Evolutionary conservation across 2,329 filamentous ascomycete species (phyloP), one percentile per base, ranked within the genome.

Genomic region (Claviceps capensis): DNA sequence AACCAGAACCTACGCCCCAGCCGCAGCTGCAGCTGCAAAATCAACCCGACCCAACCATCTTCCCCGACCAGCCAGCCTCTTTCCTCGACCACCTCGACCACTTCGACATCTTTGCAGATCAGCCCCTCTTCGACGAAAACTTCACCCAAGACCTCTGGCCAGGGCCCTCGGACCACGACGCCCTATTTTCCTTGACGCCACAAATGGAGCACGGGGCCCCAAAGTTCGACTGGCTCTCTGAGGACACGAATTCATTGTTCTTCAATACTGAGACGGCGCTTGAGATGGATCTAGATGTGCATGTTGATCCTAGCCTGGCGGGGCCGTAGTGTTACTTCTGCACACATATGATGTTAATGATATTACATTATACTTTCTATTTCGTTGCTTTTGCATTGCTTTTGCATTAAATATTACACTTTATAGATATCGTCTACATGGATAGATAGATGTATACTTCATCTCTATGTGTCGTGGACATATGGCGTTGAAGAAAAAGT

Each of bases 171-270:
- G 53, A 57, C 2, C 58, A 66, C 13, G 66, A 67, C 5, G 62
- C 61, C 19, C 63, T 66, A 19, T 69, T 72, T 38, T 65, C 66
- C 13, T 14, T 43, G 11, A 22, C 19, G 19, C 62, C 63, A 4
- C 59, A 62, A 17, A 61, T 67, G 58, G 60, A 64, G 13, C 63
- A 65, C 41, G 64, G 57, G 11, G 56, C 57, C 22, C 55, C 60
- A n/a, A 64, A 65, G 22, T 65, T 69, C 38, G 69, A 71, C 19
- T 75, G 72, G 72, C 63, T 65, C 9, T 64, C 68, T 44, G 71
- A 73, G 23, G 71, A 74, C 50, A 64, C 65, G 7, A 71, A 70
- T 53, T 71, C 75, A 55, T 62, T 71, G 42, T 63, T 67, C 16
- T 60, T 74, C 14, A 61, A 67, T 14, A 58, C 63, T 6, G 62